Evolutionary conservation across 768 basidiomycete species (phyloP).

Genomic region (Trametes meyenii): DNA sequence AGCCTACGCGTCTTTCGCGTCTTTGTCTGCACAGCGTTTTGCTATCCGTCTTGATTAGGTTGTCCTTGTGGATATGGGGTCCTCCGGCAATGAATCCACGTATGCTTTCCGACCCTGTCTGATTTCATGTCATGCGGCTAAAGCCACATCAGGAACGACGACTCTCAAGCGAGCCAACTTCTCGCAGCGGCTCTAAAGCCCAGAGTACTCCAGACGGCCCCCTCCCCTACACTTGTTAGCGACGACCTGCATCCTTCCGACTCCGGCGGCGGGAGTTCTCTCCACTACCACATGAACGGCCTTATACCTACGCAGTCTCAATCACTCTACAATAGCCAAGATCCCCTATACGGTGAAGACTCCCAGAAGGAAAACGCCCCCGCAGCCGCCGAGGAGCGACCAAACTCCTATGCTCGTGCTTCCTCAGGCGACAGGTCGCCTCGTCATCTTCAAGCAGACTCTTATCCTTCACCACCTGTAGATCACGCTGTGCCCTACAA

Average conservation of each 20-base stretch:
- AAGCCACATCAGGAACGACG: conserved; percentile 18
- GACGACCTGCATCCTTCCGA: background rate
- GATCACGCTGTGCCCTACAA: background rate
- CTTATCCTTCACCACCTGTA: conserved; percentile 5
- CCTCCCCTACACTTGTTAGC: too few relatives aligned
- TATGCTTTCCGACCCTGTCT: background rate
- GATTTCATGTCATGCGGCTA: background rate
- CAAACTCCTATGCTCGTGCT: conserved; percentile 16
- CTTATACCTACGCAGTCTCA: conserved; percentile 59
- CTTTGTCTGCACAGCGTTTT: background rate
- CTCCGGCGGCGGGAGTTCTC: conserved; percentile 28
- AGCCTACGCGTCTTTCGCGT: conserved; percentile 8
- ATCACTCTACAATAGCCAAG: conserved; percentile 40
- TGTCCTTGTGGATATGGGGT: background rate
- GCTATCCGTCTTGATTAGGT: background rate
- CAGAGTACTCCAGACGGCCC: conserved; percentile 1
- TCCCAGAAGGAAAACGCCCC: conserved; percentile 59
- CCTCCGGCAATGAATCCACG: conserved; percentile 4
- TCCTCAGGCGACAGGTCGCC: background rate
- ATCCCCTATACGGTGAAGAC: conserved; percentile 38
- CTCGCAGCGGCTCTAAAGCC: conserved; percentile 21
- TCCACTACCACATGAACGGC: conserved; percentile 60
- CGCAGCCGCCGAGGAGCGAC: conserved; percentile 18
- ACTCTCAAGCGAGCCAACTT: conserved; percentile 30
- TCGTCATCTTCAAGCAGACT: background rate